These are phyloP conservation scores for Paraurostyla sp. DNA, from an alignment of 73 alveolate species.

Conservation along the genomic window DNA sequence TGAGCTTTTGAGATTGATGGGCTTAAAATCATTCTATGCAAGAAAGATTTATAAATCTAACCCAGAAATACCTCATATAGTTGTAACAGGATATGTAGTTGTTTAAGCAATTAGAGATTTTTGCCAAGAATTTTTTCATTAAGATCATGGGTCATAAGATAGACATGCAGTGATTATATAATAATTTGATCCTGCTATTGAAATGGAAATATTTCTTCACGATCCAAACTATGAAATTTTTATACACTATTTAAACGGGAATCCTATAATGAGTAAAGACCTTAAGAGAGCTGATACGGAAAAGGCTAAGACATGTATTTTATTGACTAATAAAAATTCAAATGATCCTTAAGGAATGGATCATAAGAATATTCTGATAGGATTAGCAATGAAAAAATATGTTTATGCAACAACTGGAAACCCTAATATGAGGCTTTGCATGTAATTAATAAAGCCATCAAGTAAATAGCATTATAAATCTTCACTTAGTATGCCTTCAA, in stretches of 20 bases:
- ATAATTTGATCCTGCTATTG: conserved; percentile 92
- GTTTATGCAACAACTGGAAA: conserved; percentile 85
- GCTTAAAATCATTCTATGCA: conserved; percentile 91
- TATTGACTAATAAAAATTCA: conserved; percentile 92
- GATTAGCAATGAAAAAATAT: conserved; percentile 92
- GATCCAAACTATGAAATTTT: conserved; percentile 90
- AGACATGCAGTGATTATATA: conserved; percentile 93
- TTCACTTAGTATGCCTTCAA: conserved; percentile 73
- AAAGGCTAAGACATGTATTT: conserved; percentile 90
- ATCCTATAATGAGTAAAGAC: conserved; percentile 82
- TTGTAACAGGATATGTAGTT: conserved; percentile 93
- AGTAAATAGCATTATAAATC: conserved; percentile 91
- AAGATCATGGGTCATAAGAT: conserved; percentile 96
- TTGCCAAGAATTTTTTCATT: conserved; percentile 96
- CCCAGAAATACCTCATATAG: conserved; percentile 96
- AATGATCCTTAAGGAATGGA: conserved; percentile 93
- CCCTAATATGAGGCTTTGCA: conserved; percentile 83
- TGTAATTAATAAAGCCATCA: conserved; percentile 97
- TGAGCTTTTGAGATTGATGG: conserved; percentile 93
- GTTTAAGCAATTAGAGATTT: conserved; percentile 89
- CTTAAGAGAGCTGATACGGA: conserved; percentile 91
- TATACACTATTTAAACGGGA: conserved; percentile 92
- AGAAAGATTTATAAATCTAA: conserved; percentile 91
- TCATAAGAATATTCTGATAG: conserved; percentile 94
- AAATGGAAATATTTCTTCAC: conserved; percentile 91